A percentile compares a stretch with the other conserved stretches of the same genome.
Conservation (phyloP, 768 basidiomycete genomes). For the Baorangia bicolor region DNA sequence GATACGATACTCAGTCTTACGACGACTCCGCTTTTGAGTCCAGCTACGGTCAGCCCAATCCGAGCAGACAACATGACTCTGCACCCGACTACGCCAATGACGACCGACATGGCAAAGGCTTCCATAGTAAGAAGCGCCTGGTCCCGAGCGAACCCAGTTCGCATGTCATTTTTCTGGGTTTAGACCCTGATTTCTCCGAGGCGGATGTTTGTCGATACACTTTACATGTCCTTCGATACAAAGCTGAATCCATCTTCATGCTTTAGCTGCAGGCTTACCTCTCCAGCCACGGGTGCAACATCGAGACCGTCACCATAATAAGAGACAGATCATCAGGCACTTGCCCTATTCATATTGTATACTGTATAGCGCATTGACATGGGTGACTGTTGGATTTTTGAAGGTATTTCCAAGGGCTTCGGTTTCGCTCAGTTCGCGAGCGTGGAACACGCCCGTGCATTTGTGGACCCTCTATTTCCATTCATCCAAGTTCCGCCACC, state of each 20-base stretch:
- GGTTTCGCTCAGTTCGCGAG: constrained; percentile 94
- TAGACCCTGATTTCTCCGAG: constrained; percentile 91
- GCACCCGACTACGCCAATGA: constrained; percentile 52
- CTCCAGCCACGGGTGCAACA: constrained; percentile 64
- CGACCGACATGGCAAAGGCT: constrained; percentile 43
- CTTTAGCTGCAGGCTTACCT: constrained; percentile 79
- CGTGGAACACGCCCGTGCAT: constrained; percentile 83
- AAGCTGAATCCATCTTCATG: constrained; percentile 34
- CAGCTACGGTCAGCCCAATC: constrained; percentile 30
- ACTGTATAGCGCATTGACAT: constrained; percentile 71
- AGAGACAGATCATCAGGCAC: constrained; percentile 95
- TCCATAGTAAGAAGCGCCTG: constrained; percentile 69
- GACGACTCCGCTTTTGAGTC: constrained; percentile 45
- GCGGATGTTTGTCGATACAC: constrained; percentile 71
- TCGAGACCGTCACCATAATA: constrained; percentile 92
- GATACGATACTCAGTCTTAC: constrained; percentile 51
- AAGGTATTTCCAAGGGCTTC: constrained; percentile 94
- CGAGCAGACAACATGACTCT: constrained; percentile 30
- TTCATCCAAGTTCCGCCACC: constrained; percentile 92
- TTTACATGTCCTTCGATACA: constrained; percentile 37
- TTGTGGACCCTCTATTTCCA: constrained; percentile 88
- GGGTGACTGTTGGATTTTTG: constrained; percentile 61
- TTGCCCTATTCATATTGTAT: constrained; percentile 77
- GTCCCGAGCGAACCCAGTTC: constrained; percentile 83
- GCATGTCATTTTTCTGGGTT: constrained; percentile 93